phyloP scores from a whole-genome alignment of 2,329 filamentous ascomycete genomes.

The Fusarium goolgardi region DNA sequence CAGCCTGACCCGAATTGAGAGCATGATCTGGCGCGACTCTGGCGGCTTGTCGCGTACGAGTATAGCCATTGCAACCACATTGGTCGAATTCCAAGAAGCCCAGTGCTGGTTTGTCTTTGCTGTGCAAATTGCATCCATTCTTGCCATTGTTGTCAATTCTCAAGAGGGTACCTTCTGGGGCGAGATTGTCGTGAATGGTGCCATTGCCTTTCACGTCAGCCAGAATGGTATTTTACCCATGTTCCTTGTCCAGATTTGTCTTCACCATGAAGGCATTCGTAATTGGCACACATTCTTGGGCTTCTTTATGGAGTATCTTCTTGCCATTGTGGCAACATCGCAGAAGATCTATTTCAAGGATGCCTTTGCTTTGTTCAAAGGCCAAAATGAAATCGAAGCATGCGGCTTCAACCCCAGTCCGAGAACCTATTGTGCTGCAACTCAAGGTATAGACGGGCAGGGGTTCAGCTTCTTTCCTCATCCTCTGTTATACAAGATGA shows the following conservation, averaged over 20 bases:
- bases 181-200: slow-evolving; percentile 54
- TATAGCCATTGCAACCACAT: slow-evolving; percentile 54
- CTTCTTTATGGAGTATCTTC: slow-evolving; percentile 54
- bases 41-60: slow-evolving; percentile 53
- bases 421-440: slow-evolving; percentile 54
- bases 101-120: slow-evolving; percentile 57
- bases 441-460: slow-evolving; percentile 50
- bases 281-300: slow-evolving; percentile 57
- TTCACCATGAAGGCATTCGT: slow-evolving; percentile 55
- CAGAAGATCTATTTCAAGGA: slow-evolving; percentile 53
- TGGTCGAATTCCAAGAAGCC: slow-evolving; percentile 57
- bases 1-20: slow-evolving; percentile 51
- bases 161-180: slow-evolving; percentile 56
- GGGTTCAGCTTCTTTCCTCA: slow-evolving; percentile 54
- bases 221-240: slow-evolving; percentile 55
- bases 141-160: slow-evolving; percentile 56
- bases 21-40: slow-evolving; percentile 54
- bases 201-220: slow-evolving; percentile 53
- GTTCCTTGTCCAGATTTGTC: slow-evolving; percentile 53
- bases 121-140: slow-evolving; percentile 55
- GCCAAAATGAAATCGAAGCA: slow-evolving; percentile 48
- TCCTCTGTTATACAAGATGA: slow-evolving; percentile 54
- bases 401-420: slow-evolving; percentile 55
- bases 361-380: slow-evolving; percentile 51
- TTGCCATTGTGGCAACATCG: slow-evolving; percentile 53